Conservation (phyloP, 352 stramenopile genomes). For the Phytophthora macrochlamydospora region DNA sequence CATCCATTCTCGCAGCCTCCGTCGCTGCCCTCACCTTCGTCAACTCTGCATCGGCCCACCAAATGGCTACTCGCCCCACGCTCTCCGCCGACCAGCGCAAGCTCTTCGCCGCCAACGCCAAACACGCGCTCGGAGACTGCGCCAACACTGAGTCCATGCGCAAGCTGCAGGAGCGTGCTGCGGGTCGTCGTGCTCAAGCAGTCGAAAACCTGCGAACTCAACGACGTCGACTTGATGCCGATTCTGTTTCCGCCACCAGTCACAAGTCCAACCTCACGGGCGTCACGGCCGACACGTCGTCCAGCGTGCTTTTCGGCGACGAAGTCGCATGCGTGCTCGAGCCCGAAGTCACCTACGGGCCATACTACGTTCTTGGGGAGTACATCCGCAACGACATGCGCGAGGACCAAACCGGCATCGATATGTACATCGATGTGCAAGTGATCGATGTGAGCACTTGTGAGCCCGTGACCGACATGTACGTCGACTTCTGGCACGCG, state of each 20-base stretch:
- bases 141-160: slow-evolving; percentile 2
- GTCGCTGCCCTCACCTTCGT: slow-evolving; percentile 6
- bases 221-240: no score
- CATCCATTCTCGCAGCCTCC: slow-evolving; percentile 5
- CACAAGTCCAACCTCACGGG: slow-evolving; percentile 17
- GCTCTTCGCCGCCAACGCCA: slow-evolving; percentile 15
- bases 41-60: slow-evolving; percentile 6
- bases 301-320: slow-evolving; percentile 18
- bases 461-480: slow-evolving; percentile 23
- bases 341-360: slow-evolving; percentile 30
- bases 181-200: slow-evolving; percentile 10
- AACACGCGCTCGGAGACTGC: slow-evolving; percentile 10
- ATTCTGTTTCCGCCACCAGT: no score
- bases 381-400: slow-evolving; percentile 28
- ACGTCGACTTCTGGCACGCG: slow-evolving; percentile 34
- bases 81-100: slow-evolving; percentile 17
- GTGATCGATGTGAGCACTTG: slow-evolving; percentile 31
- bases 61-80: slow-evolving; percentile 1
- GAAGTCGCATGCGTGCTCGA: slow-evolving; percentile 15
- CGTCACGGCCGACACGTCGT: slow-evolving; percentile 9
- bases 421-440: slow-evolving; percentile 30
- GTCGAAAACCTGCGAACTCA: no score
- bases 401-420: slow-evolving; percentile 21
- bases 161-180: slow-evolving; percentile 20
- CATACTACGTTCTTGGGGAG: slow-evolving; percentile 31